These are phyloP conservation scores for Trypanosoma rangeli DNA, from an alignment of 208 protist genomes.

Conservation along the genomic window DNA sequence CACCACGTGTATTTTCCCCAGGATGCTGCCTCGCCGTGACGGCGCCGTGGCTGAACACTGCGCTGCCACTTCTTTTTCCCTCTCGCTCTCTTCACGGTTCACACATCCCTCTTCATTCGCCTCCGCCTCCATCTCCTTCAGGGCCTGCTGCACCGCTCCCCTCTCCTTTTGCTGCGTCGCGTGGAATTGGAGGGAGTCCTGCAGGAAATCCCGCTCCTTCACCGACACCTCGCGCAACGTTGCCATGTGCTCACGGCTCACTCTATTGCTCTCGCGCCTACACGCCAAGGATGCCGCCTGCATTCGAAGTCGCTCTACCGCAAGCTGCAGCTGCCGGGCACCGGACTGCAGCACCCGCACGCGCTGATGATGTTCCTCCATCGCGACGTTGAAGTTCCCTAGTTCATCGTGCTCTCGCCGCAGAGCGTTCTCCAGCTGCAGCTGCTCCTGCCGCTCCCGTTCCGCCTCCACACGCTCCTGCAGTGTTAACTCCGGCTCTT, in stretches of 20 bases:
- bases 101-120: not conserved
- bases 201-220: slow-evolving; percentile 29
- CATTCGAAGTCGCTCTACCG: slow-evolving; percentile 16
- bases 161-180: slow-evolving; percentile 8
- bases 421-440: slow-evolving; percentile 11
- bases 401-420: slow-evolving; percentile 17
- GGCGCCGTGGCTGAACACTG: not conserved
- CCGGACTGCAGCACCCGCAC: slow-evolving; percentile 21
- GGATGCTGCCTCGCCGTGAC: not conserved
- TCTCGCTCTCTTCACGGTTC: not conserved
- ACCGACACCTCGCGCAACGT: slow-evolving; percentile 22
- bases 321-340: slow-evolving; percentile 13
- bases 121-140: slow-evolving; percentile 4
- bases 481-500: slow-evolving; percentile 21
- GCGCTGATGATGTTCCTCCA: slow-evolving; percentile 32
- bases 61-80: too few relatives aligned
- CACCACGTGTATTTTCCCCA: not conserved
- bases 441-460: not conserved
- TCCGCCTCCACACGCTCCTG: slow-evolving; percentile 19
- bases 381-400: slow-evolving; percentile 3
- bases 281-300: slow-evolving; percentile 11
- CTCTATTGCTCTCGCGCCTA: slow-evolving; percentile 15
- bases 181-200: slow-evolving; percentile 25
- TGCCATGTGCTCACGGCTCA: not conserved
- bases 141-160: not conserved